phyloP scores from a whole-genome alignment of 140 eudicot species.

The Senecio squalidus region DNA sequence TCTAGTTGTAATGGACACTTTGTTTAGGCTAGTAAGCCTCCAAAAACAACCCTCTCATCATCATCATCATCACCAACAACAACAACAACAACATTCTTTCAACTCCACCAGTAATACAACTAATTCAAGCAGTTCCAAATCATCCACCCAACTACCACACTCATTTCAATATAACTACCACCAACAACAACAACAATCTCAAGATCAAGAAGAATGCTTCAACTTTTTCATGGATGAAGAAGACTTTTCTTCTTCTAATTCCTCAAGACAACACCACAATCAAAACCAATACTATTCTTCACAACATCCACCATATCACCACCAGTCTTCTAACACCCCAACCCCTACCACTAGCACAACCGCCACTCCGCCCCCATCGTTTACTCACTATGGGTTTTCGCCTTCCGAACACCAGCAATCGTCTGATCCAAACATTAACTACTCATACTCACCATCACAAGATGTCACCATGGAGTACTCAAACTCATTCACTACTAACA shows the following conservation, averaged over 20 bases:
- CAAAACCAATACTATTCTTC: slow-evolving; percentile 23
- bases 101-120: slow-evolving; percentile 49
- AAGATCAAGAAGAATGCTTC: slow-evolving; percentile 91
- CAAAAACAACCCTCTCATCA: slow-evolving; percentile 47
- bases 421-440: slow-evolving; percentile 34
- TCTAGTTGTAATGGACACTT: slow-evolving; percentile 80
- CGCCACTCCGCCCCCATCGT: slow-evolving; percentile 21
- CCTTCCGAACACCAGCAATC: slow-evolving; percentile 34
- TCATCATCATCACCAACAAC: slow-evolving; percentile 21
- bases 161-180: slow-evolving; percentile 14
- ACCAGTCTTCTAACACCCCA: slow-evolving; percentile 42
- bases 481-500: slow-evolving; percentile 45
- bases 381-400: slow-evolving; percentile 20
- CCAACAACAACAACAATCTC: slow-evolving; percentile 22
- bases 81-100: slow-evolving; percentile 47
- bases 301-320: slow-evolving; percentile 14
- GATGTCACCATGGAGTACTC: slow-evolving; percentile 63
- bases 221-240: slow-evolving; percentile 98
- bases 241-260: slow-evolving; percentile 81
- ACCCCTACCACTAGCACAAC: slow-evolving; percentile 52
- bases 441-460: slow-evolving; percentile 40
- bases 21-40: slow-evolving; percentile 80
- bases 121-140: slow-evolving; percentile 70
- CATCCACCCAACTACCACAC: slow-evolving; percentile 38
- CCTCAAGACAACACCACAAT: slow-evolving; percentile 36